Evolutionary conservation across 1,139 yeast species (phyloP).

Genomic region (Geotrichum aggregatum): DNA sequence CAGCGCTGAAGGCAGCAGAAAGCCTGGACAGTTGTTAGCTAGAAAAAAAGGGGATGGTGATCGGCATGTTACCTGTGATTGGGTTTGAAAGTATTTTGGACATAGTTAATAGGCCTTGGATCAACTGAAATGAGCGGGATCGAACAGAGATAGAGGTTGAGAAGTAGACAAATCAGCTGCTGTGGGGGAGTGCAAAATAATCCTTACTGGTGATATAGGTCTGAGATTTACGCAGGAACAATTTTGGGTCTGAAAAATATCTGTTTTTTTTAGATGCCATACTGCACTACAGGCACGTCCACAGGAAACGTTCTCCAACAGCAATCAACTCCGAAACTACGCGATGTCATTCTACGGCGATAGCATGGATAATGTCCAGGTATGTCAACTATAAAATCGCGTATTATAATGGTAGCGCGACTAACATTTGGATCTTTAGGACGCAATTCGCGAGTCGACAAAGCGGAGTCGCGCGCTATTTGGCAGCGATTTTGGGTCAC

Average conservation of each 20-base stretch:
- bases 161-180: too few relatives aligned
- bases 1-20: conserved; percentile 32
- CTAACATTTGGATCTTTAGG: conserved; percentile 4
- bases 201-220: too few relatives aligned
- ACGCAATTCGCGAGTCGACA: conserved; percentile 14
- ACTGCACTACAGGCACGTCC: neutral
- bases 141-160: too few relatives aligned
- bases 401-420: neutral
- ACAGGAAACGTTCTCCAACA: too few relatives aligned
- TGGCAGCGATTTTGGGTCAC: conserved; percentile 12
- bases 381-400: neutral
- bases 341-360: conserved; percentile 17
- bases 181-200: too few relatives aligned
- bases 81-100: conserved; percentile 21
- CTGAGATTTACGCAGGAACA: too few relatives aligned
- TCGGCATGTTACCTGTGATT: conserved; percentile 20
- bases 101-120: conserved; percentile 12
- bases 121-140: too few relatives aligned
- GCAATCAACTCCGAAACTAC: too few relatives aligned
- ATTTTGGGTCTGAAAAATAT: too few relatives aligned
- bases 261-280: too few relatives aligned
- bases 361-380: conserved; percentile 6
- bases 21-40: conserved; percentile 22
- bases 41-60: neutral
- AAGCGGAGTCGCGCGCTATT: conserved; percentile 15